Percentiles rank a stretch among this genome's conserved stretches.
Evolutionary conservation across 768 basidiomycete genomes (phyloP).

Genomic region (Brasilioporus rufonigricans): DNA sequence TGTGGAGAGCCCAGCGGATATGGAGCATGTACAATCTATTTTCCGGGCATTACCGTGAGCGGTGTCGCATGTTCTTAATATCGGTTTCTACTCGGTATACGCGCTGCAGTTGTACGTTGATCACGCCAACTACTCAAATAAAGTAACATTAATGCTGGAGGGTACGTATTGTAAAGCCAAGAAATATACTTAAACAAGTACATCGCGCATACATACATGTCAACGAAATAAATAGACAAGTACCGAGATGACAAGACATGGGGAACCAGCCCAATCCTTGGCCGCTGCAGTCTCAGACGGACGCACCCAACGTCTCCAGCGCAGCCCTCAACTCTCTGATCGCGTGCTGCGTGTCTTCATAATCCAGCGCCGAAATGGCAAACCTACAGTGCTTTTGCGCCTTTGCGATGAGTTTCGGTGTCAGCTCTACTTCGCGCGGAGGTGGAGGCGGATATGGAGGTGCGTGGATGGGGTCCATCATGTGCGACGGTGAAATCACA

Average conservation of each 20-base stretch:
- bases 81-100: neutral
- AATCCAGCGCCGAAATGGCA: constrained; percentile 94
- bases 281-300: constrained; percentile 12
- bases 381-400: constrained; percentile 91
- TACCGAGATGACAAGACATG: neutral
- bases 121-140: constrained; percentile 1
- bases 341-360: constrained; percentile 89
- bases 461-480: constrained; percentile 6
- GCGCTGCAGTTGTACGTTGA: neutral
- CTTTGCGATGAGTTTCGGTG: constrained; percentile 63
- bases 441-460: constrained; percentile 24
- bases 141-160: neutral
- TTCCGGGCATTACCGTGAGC: constrained; percentile 4
- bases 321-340: constrained; percentile 79
- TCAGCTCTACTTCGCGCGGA: constrained; percentile 42
- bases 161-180: constrained; percentile 1
- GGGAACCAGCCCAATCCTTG: constrained; percentile 5
- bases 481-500: neutral
- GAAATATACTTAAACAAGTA: neutral
- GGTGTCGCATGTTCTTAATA: neutral
- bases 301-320: constrained; percentile 61
- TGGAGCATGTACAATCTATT: constrained; percentile 15
- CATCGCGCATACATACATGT: neutral
- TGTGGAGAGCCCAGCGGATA: constrained; percentile 34
- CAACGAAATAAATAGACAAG: constrained; percentile 6